These are phyloP conservation scores for Fonsecaea erecta DNA, from an alignment of 2,329 filamentous ascomycete species.

Conservation along the genomic window DNA sequence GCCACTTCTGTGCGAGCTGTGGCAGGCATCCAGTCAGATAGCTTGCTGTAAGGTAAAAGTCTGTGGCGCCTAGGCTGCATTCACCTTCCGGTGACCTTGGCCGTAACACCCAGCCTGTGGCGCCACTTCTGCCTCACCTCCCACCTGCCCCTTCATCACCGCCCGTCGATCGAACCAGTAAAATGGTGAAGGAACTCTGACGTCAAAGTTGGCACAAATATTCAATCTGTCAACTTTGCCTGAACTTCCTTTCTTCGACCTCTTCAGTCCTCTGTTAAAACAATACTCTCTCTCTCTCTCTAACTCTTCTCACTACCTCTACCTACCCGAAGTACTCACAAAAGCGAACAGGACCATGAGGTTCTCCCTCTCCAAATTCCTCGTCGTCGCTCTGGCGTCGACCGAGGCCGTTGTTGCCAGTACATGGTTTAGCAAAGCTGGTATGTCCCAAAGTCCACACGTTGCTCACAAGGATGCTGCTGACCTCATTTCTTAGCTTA, in stretches of 20 bases:
- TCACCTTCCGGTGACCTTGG: neutral
- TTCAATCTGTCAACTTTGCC: slow-evolving; percentile 6
- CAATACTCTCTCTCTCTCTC: neutral
- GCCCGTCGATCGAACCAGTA: neutral
- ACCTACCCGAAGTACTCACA: neutral
- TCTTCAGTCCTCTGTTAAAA: slow-evolving; percentile 14
- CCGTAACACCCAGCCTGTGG: slow-evolving; percentile 5
- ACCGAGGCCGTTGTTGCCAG: slow-evolving; percentile 69
- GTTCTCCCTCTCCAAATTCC: slow-evolving; percentile 69
- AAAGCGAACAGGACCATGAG: slow-evolving; percentile 66
- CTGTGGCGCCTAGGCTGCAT: neutral
- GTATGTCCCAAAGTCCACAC: slow-evolving; percentile 59
- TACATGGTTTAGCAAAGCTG: slow-evolving; percentile 82
- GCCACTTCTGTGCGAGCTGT: too few relatives aligned
- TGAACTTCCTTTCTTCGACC: slow-evolving; percentile 13
- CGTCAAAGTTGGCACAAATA: slow-evolving; percentile 26
- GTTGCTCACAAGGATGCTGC: slow-evolving; percentile 7
- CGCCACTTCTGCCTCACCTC: slow-evolving; percentile 16
- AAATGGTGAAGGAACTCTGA: slow-evolving; percentile 21
- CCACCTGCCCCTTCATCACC: neutral
- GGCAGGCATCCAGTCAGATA: neutral
- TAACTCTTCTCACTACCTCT: slow-evolving; percentile 7
- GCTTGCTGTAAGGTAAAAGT: neutral
- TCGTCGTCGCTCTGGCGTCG: slow-evolving; percentile 73
- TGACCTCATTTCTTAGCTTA: slow-evolving; percentile 67